Conservation (phyloP, 495 filamentous ascomycete genomes). For the Usnea hakonensis region DNA sequence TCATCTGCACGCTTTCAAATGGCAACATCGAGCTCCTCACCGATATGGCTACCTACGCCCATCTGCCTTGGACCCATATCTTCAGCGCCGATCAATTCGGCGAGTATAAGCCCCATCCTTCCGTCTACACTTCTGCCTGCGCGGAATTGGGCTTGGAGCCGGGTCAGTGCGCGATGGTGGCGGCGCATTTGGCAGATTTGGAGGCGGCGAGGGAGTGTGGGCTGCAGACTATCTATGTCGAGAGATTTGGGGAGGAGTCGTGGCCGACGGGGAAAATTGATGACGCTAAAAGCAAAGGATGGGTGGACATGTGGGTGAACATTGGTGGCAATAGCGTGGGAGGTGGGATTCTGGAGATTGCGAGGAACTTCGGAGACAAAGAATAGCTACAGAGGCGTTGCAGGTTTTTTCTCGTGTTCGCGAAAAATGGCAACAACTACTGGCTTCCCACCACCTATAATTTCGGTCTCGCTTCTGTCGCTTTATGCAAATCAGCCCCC, state of each 20-base stretch:
- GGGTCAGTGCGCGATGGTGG: slow-evolving; percentile 65
- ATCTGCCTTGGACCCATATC: slow-evolving; percentile 54
- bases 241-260: slow-evolving; percentile 56
- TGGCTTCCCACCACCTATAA: slow-evolving; percentile 13
- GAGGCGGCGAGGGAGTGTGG: slow-evolving; percentile 57
- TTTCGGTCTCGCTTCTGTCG: slow-evolving; percentile 23
- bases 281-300: slow-evolving; percentile 46
- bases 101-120: slow-evolving; percentile 69
- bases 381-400: background rate
- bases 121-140: slow-evolving; percentile 61
- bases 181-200: slow-evolving; percentile 64
- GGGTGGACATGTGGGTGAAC: slow-evolving; percentile 54
- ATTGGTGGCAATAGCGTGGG: slow-evolving; percentile 6
- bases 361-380: background rate
- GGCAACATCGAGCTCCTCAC: slow-evolving; percentile 58
- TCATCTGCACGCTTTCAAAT: slow-evolving; percentile 63
- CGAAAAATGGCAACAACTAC: background rate
- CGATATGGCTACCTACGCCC: slow-evolving; percentile 52
- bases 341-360: slow-evolving; percentile 11
- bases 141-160: slow-evolving; percentile 48
- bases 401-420: background rate
- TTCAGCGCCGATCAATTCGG: slow-evolving; percentile 60
- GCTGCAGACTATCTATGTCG: slow-evolving; percentile 68
- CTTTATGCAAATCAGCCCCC: slow-evolving; percentile 19
- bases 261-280: slow-evolving; percentile 45